Evolutionary conservation across 495 filamentous ascomycete species (phyloP).

Genomic region (Apiosordaria backusii): DNA sequence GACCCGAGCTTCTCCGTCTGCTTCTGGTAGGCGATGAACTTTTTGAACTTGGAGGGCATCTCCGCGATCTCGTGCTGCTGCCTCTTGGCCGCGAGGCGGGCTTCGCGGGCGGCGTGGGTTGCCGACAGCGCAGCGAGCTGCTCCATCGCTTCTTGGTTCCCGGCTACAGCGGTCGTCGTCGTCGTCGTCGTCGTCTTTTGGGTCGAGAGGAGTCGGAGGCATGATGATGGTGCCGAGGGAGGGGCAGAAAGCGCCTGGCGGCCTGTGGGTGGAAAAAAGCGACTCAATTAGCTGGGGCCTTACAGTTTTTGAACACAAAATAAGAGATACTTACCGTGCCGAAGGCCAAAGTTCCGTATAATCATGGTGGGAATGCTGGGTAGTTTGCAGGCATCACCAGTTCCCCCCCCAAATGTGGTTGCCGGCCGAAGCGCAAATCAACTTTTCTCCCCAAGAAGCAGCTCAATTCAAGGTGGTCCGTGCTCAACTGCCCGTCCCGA

Average conservation of each 20-base stretch:
- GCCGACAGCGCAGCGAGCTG: background rate
- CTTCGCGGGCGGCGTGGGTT: conserved; percentile 9
- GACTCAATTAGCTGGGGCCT: conserved; percentile 21
- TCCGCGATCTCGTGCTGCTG: conserved; percentile 26
- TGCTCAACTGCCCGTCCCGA: conserved; percentile 11
- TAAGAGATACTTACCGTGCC: conserved; percentile 41
- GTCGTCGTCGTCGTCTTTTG: background rate
- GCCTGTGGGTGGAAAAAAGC: conserved; percentile 29
- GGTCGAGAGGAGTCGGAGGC: conserved; percentile 33
- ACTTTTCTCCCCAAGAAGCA: conserved; percentile 28
- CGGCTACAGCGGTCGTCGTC: conserved; percentile 16
- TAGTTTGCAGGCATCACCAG: conserved; percentile 15
- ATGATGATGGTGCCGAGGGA: conserved; percentile 33
- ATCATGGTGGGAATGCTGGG: conserved; percentile 41
- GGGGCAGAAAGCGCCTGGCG: conserved; percentile 43
- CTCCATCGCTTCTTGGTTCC: background rate
- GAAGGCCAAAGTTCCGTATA: conserved; percentile 47
- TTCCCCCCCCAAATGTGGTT: background rate
- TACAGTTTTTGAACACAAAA: background rate
- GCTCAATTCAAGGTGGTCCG: conserved; percentile 22
- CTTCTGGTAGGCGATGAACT: conserved; percentile 23
- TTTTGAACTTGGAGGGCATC: conserved; percentile 31
- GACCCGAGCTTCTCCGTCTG: conserved; percentile 51
- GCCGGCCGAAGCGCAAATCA: conserved; percentile 16
- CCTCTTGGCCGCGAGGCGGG: conserved; percentile 1